Base-by-base conservation (phyloP, 108 stramenopile genomes). In the Aurantiochytrium sp. region DNA sequence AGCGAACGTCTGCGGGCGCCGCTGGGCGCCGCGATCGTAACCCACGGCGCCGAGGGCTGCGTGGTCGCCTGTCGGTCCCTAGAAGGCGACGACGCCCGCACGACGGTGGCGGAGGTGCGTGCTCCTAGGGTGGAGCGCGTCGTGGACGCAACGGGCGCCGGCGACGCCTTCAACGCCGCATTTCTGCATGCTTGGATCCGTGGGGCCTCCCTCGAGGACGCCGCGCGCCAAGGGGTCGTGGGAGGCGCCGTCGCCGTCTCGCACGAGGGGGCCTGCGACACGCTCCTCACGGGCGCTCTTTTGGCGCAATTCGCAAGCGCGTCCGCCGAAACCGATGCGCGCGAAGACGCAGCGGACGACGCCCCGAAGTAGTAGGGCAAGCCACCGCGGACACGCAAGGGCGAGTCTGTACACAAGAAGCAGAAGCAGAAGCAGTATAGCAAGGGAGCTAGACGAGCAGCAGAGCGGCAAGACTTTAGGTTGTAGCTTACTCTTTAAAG, bases 121-220 rank as follows among this genome's bases (percentile, higher is more conserved):
- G 73, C 36, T 39, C 1, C 73, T 12, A 41, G 30, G 73, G 73
- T 81, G 10, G 15, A 12, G 39, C 0, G 32, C 10, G 12, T 81
- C 27, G 73, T 81, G 19, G 73, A 81, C 45, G 45, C 42, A 12
- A 81, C 73, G 8, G 73, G 73, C 45, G 73, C 73, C 32, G 73
- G 73, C 12, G 73, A 81, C 45, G 73, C 73, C 42, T 81, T 81
- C 24, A 81, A 81, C 2, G 73, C 73, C 6, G 73, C 42, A 12
- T 48, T 48, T 24, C 45, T 81, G 27, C 73, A 41, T 24, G 42
- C 45, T 27, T 81, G 42, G 73, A 30, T 81, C 15, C 1, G 30
- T 5, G 73, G 73, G 0, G 73, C 39, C n/a, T 48, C 73, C 19
- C 45, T 48, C 0, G 39, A 37, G 24, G 73, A 81, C 6, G 73